Base-by-base conservation (phyloP, 768 basidiomycete species). In the Kwoniella sp. region DNA sequence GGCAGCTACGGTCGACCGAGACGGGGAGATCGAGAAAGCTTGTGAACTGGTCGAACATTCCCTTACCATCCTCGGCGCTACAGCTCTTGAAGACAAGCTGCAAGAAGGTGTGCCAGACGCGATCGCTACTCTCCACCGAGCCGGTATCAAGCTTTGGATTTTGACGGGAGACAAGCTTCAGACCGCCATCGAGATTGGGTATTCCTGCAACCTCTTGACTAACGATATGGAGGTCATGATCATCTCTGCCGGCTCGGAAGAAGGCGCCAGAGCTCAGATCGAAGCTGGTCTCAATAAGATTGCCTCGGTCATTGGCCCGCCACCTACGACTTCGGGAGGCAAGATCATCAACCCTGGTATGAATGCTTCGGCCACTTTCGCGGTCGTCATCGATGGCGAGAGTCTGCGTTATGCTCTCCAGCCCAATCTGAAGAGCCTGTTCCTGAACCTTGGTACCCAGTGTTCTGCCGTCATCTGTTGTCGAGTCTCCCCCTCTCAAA, bases 391-490 rank as follows among this genome's bases (percentile, higher is more conserved):
- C 65, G 95, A 98, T 76, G 95, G 95, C 0, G 93, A 96, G 75
- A 95, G 93, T 0, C 83, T 97, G 17, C 85, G 88, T 22, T 86
- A 91, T 79, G 94, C 93, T 0, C 83, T 97, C 29, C 85, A 86
- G 7, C 85, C 87, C 0, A 85, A 88, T 17, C 82, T 97, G 70
- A 96, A 95, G 81, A 84, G 86, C 2, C 79, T 96, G 30, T 98
- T 98, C 83, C 84, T 98, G 57, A 92, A 89, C 65, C 85, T 99
- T 7, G 91, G 91, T 4, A 97, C 93, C 1, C 93, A 97, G 76
- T 99, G 95, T 79, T 91, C 95, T 75, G 95, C 95, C 1, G 95
- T 99, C 20, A 93, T 99, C 26, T 98, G 95, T 77, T 99, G 95
- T 82, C 89, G 95, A 69, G 95, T 98, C 9, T 95, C 93, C 22